Base-by-base conservation (phyloP, 2,329 filamentous ascomycete genomes). In the Aspergillus sp. region DNA sequence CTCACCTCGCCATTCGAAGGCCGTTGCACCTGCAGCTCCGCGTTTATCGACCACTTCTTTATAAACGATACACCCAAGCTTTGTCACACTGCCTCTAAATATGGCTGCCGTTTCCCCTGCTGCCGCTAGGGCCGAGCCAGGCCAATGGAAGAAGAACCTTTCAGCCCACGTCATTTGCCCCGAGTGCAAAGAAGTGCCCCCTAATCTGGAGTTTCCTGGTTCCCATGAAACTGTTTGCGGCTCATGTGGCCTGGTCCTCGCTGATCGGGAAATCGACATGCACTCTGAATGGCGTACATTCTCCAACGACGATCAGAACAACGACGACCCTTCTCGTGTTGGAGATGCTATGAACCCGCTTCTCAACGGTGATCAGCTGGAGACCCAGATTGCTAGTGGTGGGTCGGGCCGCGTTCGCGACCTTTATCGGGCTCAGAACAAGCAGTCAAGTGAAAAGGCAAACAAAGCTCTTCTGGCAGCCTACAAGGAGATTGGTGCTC, bases 201-300 rank as follows among this genome's bases (percentile, higher is more conserved):
- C 95, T 5, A 93, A 96, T 66, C 82, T 99, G 38, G 86, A 95
- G 49, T 95, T 98, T 73, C 95, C 98, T 75, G 95, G 94, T 73
- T 92, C 92, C 5, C 90, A 88, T 65, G 95, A 99, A 76, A 91
- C 96, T 75, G 92, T 99, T 58, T 99, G 95, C 75, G 90, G 86
- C 60, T 92, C 90, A 63, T 99, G 95, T 71, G 95, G 95, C 39
- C 83, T 97, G 36, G 95, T 99, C 5, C 85, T 99, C 30, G 90
- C 90, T 62, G 90, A 94, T 71, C 90, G 92, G 66, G 92, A 95
- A 74, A 93, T 99, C 72, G 96, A 99, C 74, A 96, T 91, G 62
- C 90, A 96, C 64, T 96, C 92, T 51, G 95, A 99, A 80, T 99
- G 95, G 95, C 91, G 95, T 74, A 99, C 95, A 0, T 99, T 99